Evolutionary conservation across 1,139 yeast genomes (phyloP).

Genomic region (Magnusiomyces clavatus): DNA sequence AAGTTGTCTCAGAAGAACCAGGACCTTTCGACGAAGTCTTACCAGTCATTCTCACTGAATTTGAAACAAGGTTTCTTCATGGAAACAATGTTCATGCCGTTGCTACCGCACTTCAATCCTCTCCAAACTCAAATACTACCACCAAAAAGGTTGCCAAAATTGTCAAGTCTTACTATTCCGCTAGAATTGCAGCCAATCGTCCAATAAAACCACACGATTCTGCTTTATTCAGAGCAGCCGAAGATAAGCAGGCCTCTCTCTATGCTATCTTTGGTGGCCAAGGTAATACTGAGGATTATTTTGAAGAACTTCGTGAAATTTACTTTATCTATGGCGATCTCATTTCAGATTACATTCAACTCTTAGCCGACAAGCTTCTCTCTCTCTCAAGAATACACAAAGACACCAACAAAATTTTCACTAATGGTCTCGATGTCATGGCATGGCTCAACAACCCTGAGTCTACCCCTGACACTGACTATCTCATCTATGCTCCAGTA

Average conservation of each 20-base stretch:
- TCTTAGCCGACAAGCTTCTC: slow-evolving; percentile 62
- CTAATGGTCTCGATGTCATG: slow-evolving; percentile 86
- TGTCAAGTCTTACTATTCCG: slow-evolving; percentile 61
- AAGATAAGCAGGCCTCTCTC: slow-evolving; percentile 48
- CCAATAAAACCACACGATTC: slow-evolving; percentile 51
- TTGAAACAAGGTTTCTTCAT: slow-evolving; percentile 68
- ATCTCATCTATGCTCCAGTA: slow-evolving; percentile 83
- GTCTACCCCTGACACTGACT: slow-evolving; percentile 83
- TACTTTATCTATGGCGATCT: slow-evolving; percentile 71
- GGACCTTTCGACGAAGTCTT: slow-evolving; percentile 67
- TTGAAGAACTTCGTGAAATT: slow-evolving; percentile 88
- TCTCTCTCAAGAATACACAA: slow-evolving; percentile 62
- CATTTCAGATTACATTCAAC: slow-evolving; percentile 59
- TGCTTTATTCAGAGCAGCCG: slow-evolving; percentile 57
- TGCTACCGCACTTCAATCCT: slow-evolving; percentile 58
- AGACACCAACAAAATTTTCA: slow-evolving; percentile 78
- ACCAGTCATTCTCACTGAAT: slow-evolving; percentile 64
- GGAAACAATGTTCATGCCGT: slow-evolving; percentile 84
- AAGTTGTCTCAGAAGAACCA: slow-evolving; percentile 42
- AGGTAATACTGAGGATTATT: slow-evolving; percentile 96
- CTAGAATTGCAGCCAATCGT: slow-evolving; percentile 43
- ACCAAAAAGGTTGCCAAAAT: slow-evolving; percentile 61
- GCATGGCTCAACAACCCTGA: slow-evolving; percentile 82
- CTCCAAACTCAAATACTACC: slow-evolving; percentile 50
- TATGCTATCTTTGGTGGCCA: slow-evolving; percentile 97